Conservation (phyloP, 2,329 filamentous ascomycete genomes). For the Nigrograna mackinnonii region DNA sequence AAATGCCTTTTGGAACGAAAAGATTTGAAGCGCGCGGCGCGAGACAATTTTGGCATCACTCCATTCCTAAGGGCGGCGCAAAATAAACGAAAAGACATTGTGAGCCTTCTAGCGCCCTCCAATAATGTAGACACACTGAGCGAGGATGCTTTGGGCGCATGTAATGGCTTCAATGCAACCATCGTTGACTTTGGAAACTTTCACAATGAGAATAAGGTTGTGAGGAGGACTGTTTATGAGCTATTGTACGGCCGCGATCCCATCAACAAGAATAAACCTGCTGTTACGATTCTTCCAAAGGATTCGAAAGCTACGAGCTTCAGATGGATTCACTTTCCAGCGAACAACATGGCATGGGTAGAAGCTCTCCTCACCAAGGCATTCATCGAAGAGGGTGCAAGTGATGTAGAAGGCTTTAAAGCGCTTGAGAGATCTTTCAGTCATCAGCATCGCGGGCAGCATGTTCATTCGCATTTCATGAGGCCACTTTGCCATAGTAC, state of each 20-base stretch:
- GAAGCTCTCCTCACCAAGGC: constrained; percentile 66
- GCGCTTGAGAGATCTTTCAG: constrained; percentile 64
- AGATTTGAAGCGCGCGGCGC: constrained; percentile 39
- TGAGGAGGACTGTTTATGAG: constrained; percentile 36
- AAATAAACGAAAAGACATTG: constrained; percentile 44
- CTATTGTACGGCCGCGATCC: constrained; percentile 38
- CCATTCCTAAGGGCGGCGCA: constrained; percentile 47
- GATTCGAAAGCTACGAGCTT: constrained; percentile 47
- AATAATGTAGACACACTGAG: constrained; percentile 42
- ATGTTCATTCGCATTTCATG: constrained; percentile 66
- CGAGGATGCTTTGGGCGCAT: constrained; percentile 36
- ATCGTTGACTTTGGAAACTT: constrained; percentile 44
- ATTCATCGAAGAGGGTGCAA: constrained; percentile 65
- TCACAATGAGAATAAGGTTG: constrained; percentile 37
- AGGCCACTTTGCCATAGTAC: constrained; percentile 60
- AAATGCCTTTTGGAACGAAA: constrained; percentile 38
- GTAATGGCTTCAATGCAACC: constrained; percentile 42
- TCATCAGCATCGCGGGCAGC: constrained; percentile 63
- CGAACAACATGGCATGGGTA: constrained; percentile 62
- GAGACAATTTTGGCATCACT: constrained; percentile 50
- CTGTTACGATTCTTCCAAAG: constrained; percentile 40
- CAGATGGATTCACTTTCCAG: constrained; percentile 51
- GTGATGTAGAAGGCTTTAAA: constrained; percentile 67
- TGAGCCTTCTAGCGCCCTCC: constrained; percentile 46
- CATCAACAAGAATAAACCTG: constrained; percentile 36